Evolutionary conservation across 345 rosid species (phyloP).

Genomic region (Aquilaria sinensis): DNA sequence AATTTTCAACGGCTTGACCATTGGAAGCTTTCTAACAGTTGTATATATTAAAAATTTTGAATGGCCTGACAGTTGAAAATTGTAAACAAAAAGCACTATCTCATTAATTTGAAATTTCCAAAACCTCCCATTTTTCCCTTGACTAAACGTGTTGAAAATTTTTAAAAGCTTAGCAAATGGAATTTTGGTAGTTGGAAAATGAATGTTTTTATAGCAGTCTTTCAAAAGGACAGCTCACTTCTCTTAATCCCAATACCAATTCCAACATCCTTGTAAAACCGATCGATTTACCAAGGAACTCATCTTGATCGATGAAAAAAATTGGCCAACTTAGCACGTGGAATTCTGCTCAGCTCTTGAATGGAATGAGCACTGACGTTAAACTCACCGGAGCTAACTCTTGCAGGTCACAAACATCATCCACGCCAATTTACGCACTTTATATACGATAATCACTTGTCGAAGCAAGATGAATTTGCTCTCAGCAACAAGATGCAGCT

Average conservation of each 20-base stretch:
- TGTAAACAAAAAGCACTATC: no score
- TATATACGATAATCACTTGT: slow-evolving; percentile 66
- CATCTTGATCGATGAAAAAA: slow-evolving; percentile 4
- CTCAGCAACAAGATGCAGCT: slow-evolving; percentile 81
- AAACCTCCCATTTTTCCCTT: no score
- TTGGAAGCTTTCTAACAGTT: no score
- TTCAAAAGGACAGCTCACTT: neutral
- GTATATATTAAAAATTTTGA: no score
- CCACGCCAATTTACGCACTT: slow-evolving; percentile 79
- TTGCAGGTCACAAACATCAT: slow-evolving; percentile 82
- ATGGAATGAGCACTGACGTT: slow-evolving; percentile 70
- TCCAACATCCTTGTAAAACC: neutral
- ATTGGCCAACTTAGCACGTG: slow-evolving; percentile 80
- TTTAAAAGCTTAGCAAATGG: no score
- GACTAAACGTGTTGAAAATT: no score
- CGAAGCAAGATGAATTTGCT: slow-evolving; percentile 72
- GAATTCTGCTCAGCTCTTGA: slow-evolving; percentile 57
- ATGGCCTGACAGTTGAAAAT: no score
- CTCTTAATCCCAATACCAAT: neutral
- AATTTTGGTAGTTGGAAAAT: no score
- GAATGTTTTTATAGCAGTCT: neutral
- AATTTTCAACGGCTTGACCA: no score
- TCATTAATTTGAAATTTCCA: no score
- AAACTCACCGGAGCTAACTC: slow-evolving; percentile 65
- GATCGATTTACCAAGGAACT: neutral